Evolutionary conservation across 106 monocot species (phyloP).

Genomic region (Agapanthus africanus): DNA sequence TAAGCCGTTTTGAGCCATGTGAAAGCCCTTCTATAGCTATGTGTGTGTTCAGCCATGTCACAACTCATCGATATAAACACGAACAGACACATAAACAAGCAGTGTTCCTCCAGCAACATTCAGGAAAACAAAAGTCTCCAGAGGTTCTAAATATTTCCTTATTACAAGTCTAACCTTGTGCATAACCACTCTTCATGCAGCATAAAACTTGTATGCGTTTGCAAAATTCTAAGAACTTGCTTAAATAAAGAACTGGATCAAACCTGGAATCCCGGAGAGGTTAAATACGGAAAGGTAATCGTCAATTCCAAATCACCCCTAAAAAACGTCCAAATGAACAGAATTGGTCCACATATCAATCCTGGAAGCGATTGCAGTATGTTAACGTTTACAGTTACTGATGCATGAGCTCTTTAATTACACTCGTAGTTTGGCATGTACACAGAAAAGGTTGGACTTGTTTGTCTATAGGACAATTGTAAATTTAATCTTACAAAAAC

Average conservation of each 20-base stretch:
- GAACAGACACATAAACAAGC: not conserved
- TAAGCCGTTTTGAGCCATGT: not conserved
- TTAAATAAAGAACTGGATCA: constrained; percentile 3
- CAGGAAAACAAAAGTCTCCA: not conserved
- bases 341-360: constrained; percentile 77
- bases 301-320: constrained; percentile 68
- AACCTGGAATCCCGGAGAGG: constrained; percentile 84
- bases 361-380: constrained; percentile 33
- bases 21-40: not conserved
- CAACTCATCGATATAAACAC: no score
- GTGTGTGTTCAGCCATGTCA: not conserved
- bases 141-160: not conserved
- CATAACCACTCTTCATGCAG: not conserved
- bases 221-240: not conserved
- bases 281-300: constrained; percentile 62
- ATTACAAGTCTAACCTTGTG: not conserved
- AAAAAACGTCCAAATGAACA: constrained; percentile 74
- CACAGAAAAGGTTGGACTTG: no score
- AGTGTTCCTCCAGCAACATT: not conserved
- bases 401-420: not conserved
- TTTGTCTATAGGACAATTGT: no score
- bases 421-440: not conserved
- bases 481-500: no score
- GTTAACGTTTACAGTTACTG: not conserved
- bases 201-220: not conserved